Evolutionary conservation across 1,139 yeast species (phyloP).

Genomic region (Nakaseomyces nivariensis): DNA sequence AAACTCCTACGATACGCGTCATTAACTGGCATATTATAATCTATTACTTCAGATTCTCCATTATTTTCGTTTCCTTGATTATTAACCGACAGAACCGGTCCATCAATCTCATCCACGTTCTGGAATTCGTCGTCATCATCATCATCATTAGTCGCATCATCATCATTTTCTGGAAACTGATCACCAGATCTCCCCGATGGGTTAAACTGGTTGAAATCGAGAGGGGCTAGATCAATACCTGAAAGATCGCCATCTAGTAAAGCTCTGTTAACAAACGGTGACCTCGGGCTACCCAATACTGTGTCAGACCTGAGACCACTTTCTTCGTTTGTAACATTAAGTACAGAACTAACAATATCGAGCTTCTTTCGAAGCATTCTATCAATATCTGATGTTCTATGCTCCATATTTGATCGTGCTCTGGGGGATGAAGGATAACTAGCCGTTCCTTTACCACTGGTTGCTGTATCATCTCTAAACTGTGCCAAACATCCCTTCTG

Average conservation of each 20-base stretch:
- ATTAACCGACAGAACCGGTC: conserved; percentile 13
- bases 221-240: not conserved
- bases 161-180: conserved; percentile 4
- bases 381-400: conserved; percentile 17
- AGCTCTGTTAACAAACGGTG: not conserved
- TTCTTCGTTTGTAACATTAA: conserved; percentile 5
- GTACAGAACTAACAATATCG: conserved; percentile 7
- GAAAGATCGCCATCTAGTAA: not conserved
- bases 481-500: conserved; percentile 6
- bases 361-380: conserved; percentile 18
- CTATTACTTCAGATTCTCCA: conserved; percentile 11
- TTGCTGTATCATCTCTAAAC: conserved; percentile 13
- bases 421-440: conserved; percentile 1
- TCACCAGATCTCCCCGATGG: not conserved
- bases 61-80: not conserved
- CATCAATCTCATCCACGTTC: conserved; percentile 31
- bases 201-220: not conserved
- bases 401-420: not conserved
- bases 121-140: conserved; percentile 27
- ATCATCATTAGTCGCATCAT: conserved; percentile 19
- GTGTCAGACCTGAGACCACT: not conserved
- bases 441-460: conserved; percentile 10
- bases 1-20: conserved; percentile 29
- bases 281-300: conserved; percentile 4
- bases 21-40: conserved; percentile 32